phyloP scores from a whole-genome alignment of 2,329 filamentous ascomycete species.

The Dactylellina leptospora region DNA sequence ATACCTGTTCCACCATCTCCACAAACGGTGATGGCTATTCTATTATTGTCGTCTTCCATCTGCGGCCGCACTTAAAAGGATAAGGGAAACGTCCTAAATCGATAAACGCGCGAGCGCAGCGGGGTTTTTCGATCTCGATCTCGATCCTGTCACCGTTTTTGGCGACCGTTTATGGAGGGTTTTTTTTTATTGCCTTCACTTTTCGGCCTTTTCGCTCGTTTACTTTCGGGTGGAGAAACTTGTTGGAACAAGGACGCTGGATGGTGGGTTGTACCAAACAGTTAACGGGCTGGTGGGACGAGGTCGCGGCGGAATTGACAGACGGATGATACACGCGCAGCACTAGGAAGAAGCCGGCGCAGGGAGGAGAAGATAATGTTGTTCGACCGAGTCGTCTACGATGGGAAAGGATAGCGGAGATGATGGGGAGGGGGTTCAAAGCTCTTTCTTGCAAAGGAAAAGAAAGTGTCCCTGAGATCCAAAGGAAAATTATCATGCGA shows the following conservation, averaged over 20 bases:
- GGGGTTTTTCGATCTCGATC: conserved; percentile 6
- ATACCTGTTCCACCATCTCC: conserved; percentile 75
- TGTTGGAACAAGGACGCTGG: conserved; percentile 1
- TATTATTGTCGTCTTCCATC: conserved; percentile 63
- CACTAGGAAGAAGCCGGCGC: conserved; percentile 32
- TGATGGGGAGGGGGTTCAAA: conserved; percentile 14
- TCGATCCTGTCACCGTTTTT: conserved; percentile 35
- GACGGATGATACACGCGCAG: conserved; percentile 7
- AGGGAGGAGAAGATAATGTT: conserved; percentile 14
- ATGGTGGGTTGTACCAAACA: conserved; percentile 18
- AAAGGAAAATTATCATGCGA: conserved; percentile 48
- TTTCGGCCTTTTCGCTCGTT: conserved; percentile 4
- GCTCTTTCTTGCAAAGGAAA: conserved; percentile 12
- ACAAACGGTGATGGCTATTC: conserved; percentile 75
- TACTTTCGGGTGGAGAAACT: conserved; percentile 35
- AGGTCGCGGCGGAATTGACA: conserved; percentile 21
- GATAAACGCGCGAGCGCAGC: conserved; percentile 15
- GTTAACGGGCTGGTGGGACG: conserved; percentile 13
- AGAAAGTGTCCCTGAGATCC: conserved; percentile 40
- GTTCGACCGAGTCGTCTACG: conserved; percentile 29
- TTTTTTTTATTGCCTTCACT: conserved; percentile 12
- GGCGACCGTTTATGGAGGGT: conserved; percentile 11
- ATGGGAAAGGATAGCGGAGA: conserved; percentile 29
- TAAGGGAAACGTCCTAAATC: neutral
- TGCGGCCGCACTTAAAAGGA: conserved; percentile 27